phyloP scores from a whole-genome alignment of 1,139 yeast genomes.

The Suzukiozyma palmioleophila region DNA sequence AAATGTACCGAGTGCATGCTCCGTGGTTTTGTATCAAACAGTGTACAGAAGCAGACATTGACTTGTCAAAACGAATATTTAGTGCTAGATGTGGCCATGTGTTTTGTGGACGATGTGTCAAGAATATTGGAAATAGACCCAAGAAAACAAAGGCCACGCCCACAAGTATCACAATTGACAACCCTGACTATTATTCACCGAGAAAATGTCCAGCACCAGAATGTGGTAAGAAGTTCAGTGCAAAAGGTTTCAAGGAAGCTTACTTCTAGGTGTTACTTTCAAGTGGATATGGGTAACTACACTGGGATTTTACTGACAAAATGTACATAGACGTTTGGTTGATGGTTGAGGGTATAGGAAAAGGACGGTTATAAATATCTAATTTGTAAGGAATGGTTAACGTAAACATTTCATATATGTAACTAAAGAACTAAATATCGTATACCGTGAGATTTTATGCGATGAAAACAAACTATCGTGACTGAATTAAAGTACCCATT shows the following conservation, averaged over 20 bases:
- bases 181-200: conserved; percentile 49
- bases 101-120: conserved; percentile 82
- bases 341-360: too few relatives aligned
- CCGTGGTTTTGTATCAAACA: conserved; percentile 59
- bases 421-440: conserved; percentile 1
- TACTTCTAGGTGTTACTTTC: conserved; percentile 17
- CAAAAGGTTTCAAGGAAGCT: conserved; percentile 36
- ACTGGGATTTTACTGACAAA: too few relatives aligned
- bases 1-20: conserved; percentile 40
- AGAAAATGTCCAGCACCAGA: conserved; percentile 38
- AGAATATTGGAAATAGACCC: conserved; percentile 46
- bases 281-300: too few relatives aligned
- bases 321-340: too few relatives aligned
- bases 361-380: too few relatives aligned
- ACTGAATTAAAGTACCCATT: too few relatives aligned
- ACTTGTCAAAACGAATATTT: conserved; percentile 64
- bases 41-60: conserved; percentile 52
- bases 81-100: conserved; percentile 78
- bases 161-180: conserved; percentile 27
- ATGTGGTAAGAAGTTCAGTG: conserved; percentile 35
- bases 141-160: conserved; percentile 13
- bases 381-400: too few relatives aligned
- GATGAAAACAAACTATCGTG: not conserved
- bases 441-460: not conserved
- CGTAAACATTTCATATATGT: not conserved